Percentiles rank a stretch among this genome's conserved stretches.
Evolutionary conservation across 805 yeast species (phyloP).

Genomic region (Ogataea glucozyma): DNA sequence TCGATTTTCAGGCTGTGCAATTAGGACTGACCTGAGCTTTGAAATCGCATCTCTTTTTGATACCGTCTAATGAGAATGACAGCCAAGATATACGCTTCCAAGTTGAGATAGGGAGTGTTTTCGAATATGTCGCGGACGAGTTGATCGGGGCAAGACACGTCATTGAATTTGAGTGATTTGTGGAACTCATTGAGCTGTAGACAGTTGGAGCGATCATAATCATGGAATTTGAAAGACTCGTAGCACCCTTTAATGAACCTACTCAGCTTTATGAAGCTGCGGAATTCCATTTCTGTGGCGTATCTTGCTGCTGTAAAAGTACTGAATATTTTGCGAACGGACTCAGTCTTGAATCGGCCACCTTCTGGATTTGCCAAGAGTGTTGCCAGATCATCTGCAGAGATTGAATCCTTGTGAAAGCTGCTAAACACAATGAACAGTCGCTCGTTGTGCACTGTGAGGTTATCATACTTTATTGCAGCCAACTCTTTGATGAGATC

Average conservation of each 20-base stretch:
- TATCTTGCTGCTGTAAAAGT: conserved; percentile 21
- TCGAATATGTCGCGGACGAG: conserved; percentile 24
- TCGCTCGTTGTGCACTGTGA: conserved; percentile 27
- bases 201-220: conserved; percentile 28
- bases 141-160: conserved; percentile 26
- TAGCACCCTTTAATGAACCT: conserved; percentile 35
- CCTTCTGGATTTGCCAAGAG: conserved; percentile 29
- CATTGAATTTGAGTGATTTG: conserved; percentile 28
- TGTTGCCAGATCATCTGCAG: conserved; percentile 16
- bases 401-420: conserved; percentile 21
- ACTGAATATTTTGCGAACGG: conserved; percentile 22
- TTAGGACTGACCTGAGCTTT: too few species aligned
- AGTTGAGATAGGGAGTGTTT: conserved; percentile 21
- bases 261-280: conserved; percentile 31
- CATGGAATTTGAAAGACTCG: conserved; percentile 33
- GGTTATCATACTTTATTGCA: conserved; percentile 14
- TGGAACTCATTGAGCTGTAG: conserved; percentile 32
- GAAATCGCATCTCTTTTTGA: conserved; percentile 16
- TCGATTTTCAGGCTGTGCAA: conserved; percentile 7
- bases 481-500: conserved; percentile 21
- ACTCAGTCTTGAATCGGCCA: conserved; percentile 18
- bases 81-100: conserved; percentile 32
- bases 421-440: conserved; percentile 22
- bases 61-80: conserved; percentile 29
- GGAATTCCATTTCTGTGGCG: conserved; percentile 25